Conservation (phyloP, 306 rosid genomes). For the Heteromeles arbutifolia region DNA sequence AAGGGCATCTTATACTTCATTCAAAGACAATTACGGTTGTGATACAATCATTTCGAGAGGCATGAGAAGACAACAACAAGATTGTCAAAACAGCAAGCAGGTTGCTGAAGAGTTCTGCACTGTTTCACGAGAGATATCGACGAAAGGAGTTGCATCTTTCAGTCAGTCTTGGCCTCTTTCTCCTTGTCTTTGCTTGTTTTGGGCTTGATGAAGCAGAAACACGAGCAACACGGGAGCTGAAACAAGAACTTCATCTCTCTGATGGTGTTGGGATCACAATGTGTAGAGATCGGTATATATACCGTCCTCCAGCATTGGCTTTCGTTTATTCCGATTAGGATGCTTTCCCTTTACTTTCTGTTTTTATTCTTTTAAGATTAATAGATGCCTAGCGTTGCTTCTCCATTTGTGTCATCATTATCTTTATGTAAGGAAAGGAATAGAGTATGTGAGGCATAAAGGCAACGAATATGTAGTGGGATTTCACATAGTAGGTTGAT, state of each 20-base stretch:
- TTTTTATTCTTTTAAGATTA: neutral
- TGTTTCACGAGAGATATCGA: conserved; percentile 4
- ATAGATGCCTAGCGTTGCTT: conserved; percentile 33
- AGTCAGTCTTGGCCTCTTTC: conserved; percentile 33
- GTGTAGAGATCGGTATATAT: conserved; percentile 15
- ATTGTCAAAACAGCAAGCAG: neutral
- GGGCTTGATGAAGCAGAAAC: conserved; percentile 49
- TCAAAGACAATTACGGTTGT: neutral
- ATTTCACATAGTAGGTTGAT: neutral
- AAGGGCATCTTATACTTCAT: neutral
- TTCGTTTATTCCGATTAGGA: conserved; percentile 5
- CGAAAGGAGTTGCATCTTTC: conserved; percentile 14
- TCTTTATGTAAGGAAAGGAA: neutral
- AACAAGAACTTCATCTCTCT: conserved; percentile 47
- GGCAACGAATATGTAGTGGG: neutral
- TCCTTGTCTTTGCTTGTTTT: conserved; percentile 40
- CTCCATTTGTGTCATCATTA: conserved; percentile 1
- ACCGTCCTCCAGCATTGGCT: neutral
- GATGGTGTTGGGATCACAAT: conserved; percentile 8
- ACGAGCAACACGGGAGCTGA: conserved; percentile 52
- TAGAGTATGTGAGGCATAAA: neutral
- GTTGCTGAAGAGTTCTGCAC: conserved; percentile 2
- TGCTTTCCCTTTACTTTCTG: conserved; percentile 2
- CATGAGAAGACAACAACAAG: neutral
- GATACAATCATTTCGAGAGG: conserved; percentile 12